phyloP scores from a whole-genome alignment of 2,329 filamentous ascomycete species.

The Microcyclosporella mali region DNA sequence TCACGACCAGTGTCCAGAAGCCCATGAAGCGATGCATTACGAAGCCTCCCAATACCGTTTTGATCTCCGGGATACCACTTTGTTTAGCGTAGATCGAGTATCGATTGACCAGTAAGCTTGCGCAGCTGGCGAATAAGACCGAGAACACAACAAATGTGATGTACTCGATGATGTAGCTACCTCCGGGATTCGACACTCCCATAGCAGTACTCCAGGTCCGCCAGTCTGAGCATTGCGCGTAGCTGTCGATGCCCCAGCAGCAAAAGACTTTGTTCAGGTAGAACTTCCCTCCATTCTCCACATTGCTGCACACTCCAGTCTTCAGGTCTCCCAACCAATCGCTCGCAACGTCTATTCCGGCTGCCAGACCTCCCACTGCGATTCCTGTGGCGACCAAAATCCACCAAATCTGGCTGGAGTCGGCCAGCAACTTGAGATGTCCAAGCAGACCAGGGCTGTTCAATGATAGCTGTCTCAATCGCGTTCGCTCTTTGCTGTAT shows the following conservation, averaged over 20 bases:
- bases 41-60: conserved; percentile 89
- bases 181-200: conserved; percentile 57
- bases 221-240: conserved; percentile 80
- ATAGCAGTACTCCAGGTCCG: conserved; percentile 74
- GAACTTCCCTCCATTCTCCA: conserved; percentile 70
- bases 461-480: conserved; percentile 68
- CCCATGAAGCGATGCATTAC: conserved; percentile 84
- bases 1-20: conserved; percentile 80
- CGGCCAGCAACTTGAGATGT: conserved; percentile 64
- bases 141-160: conserved; percentile 80
- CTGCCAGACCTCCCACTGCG: conserved; percentile 76
- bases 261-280: conserved; percentile 90
- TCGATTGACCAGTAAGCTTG: conserved; percentile 71
- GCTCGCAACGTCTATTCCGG: conserved; percentile 80
- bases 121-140: conserved; percentile 73
- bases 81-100: conserved; percentile 88
- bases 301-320: conserved; percentile 74
- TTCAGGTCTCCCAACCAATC: conserved; percentile 94
- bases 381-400: conserved; percentile 80
- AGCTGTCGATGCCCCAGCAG: conserved; percentile 80
- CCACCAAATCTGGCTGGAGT: conserved; percentile 87
- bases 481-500: conserved; percentile 90
- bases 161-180: conserved; percentile 79
- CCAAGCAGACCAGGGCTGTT: conserved; percentile 66
- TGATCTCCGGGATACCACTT: conserved; percentile 95